Conservation (phyloP, 768 basidiomycete species). For the Tephrocybe rancida region DNA sequence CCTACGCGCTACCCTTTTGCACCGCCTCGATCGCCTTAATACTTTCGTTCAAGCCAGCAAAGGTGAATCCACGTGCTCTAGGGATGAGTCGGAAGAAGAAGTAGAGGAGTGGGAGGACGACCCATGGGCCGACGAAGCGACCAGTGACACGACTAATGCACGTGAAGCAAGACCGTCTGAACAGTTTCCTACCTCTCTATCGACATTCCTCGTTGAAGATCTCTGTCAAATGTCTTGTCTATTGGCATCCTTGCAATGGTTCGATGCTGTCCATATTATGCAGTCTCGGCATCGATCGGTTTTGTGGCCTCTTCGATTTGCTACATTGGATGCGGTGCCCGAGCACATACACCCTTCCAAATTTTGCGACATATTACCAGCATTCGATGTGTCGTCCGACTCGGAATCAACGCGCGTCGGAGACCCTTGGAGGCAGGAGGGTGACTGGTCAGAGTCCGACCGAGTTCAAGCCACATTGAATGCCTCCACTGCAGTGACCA, state of each 20-base stretch:
- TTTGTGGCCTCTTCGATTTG: constrained; percentile 72
- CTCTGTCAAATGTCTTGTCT: constrained; percentile 61
- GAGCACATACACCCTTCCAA: constrained; percentile 67
- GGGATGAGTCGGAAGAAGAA: constrained; percentile 47
- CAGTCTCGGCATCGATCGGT: constrained; percentile 52
- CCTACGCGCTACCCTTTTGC: constrained; percentile 69
- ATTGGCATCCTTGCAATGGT: constrained; percentile 64
- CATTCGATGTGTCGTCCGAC: constrained; percentile 50
- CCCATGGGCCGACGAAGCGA: constrained; percentile 64
- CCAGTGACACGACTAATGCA: constrained; percentile 29
- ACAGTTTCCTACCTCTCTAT: constrained; percentile 53
- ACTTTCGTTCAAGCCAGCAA: constrained; percentile 70
- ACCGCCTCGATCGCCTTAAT: constrained; percentile 67
- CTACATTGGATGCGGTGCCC: constrained; percentile 74
- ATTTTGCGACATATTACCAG: constrained; percentile 66
- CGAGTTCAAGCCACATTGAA: constrained; percentile 45
- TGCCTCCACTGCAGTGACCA: constrained; percentile 20
- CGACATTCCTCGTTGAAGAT: constrained; percentile 63
- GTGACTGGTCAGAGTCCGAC: constrained; percentile 61
- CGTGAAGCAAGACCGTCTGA: constrained; percentile 25
- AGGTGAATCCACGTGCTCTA: constrained; percentile 31
- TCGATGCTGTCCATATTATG: constrained; percentile 61
- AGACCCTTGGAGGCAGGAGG: constrained; percentile 50
- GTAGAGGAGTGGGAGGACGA: constrained; percentile 78
- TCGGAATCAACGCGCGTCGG: constrained; percentile 37